These are phyloP conservation scores for Marasmius sp. DNA, from an alignment of 1,284 basidiomycete genomes.

Conservation along the genomic window DNA sequence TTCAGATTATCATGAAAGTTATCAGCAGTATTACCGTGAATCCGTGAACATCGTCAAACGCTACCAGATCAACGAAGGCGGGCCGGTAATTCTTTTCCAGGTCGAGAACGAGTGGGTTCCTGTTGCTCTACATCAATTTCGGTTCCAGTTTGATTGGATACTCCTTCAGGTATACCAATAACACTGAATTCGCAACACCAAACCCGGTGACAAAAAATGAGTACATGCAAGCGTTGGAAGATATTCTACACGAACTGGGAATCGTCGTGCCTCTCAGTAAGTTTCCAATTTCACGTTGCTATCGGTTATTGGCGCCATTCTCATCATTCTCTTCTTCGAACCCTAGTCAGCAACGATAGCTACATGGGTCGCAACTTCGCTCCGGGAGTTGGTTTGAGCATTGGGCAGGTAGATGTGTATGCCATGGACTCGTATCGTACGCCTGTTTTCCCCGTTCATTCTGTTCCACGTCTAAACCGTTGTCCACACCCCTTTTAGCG, in stretches of 20 bases:
- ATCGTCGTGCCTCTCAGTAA: conserved; percentile 16
- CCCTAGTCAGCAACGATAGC: conserved; percentile 14
- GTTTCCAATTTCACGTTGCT: not conserved
- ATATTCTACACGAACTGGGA: conserved; percentile 13
- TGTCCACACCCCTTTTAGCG: not conserved
- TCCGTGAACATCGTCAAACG: not conserved
- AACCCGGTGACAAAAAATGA: conserved; percentile 17
- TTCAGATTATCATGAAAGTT: conserved; percentile 5
- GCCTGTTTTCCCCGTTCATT: not conserved
- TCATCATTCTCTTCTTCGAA: not conserved
- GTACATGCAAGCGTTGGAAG: conserved; percentile 18
- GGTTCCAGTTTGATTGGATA: not conserved
- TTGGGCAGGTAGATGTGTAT: conserved; percentile 15
- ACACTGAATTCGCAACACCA: conserved; percentile 13
- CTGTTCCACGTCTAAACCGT: not conserved
- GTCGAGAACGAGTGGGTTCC: conserved; percentile 9
- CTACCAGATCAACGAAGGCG: conserved; percentile 5
- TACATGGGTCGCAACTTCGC: conserved; percentile 17
- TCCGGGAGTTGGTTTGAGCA: conserved; percentile 8
- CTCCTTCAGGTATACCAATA: not conserved
- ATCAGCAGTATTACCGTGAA: conserved; percentile 3
- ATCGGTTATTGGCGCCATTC: not conserved
- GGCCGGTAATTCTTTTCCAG: conserved; percentile 9
- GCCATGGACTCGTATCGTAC: conserved; percentile 15
- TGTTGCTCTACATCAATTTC: not conserved